Percentiles rank a stretch among this genome's conserved stretches.
These are phyloP conservation scores for Syzygium aqueum DNA, from an alignment of 345 rosid genomes.

Conservation along the genomic window DNA sequence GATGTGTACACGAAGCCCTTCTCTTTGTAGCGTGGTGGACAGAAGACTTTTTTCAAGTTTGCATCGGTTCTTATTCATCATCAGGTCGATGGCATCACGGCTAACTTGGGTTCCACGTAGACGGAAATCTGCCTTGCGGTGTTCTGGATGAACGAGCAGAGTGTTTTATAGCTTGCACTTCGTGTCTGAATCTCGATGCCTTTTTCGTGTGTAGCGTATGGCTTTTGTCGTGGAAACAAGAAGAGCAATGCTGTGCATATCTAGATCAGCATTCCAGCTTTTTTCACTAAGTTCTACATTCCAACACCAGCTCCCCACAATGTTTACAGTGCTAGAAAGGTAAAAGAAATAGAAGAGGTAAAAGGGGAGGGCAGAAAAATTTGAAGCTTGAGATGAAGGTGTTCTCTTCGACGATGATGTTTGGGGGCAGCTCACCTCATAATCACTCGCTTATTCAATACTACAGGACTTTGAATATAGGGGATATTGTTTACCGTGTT, in stretches of 20 bases:
- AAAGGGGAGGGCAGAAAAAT: background rate
- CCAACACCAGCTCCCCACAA: background rate
- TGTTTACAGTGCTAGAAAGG: background rate
- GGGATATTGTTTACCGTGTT: background rate
- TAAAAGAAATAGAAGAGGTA: background rate
- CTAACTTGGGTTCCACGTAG: background rate
- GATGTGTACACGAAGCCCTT: constrained; percentile 60
- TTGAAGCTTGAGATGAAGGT: background rate
- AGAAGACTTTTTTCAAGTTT: background rate
- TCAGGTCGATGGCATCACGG: background rate
- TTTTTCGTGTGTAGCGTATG: background rate
- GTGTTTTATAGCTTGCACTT: background rate
- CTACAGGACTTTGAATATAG: background rate
- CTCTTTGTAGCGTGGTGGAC: constrained; percentile 19
- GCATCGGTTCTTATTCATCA: background rate
- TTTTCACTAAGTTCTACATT: background rate
- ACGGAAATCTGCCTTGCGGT: background rate
- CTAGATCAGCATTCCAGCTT: background rate
- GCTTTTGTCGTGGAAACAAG: background rate
- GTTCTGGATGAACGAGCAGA: background rate
- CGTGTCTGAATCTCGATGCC: background rate
- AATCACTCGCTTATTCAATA: background rate
- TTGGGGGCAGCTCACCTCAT: background rate
- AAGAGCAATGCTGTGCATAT: background rate
- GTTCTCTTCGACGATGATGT: background rate